Conservation (phyloP, 2,329 filamentous ascomycete species). For the Fonsecaea pedrosoi region DNA sequence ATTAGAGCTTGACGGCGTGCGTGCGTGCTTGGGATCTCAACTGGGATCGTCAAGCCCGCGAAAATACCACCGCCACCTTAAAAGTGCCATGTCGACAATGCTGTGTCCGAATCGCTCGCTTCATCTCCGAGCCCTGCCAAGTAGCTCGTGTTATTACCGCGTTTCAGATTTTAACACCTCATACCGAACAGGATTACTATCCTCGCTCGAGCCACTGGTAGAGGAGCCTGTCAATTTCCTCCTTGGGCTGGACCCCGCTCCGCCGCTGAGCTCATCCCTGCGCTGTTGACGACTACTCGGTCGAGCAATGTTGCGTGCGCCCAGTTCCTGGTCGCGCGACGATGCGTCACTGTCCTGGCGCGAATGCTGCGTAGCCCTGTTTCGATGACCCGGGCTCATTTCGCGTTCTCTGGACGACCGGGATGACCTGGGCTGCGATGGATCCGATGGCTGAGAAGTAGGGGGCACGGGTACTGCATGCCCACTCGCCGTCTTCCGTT, state of each 20-base stretch:
- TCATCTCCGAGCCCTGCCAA: conserved; percentile 34
- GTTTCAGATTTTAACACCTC: conserved; percentile 37
- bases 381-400: conserved; percentile 61
- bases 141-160: conserved; percentile 27
- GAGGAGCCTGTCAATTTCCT: conserved; percentile 35
- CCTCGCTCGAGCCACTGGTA: conserved; percentile 36
- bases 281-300: conserved; percentile 41
- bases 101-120: conserved; percentile 23
- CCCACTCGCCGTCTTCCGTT: conserved; percentile 73
- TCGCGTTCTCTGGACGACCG: conserved; percentile 59
- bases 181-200: conserved; percentile 33
- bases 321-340: conserved; percentile 44
- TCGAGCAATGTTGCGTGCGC: conserved; percentile 35
- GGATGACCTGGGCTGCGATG: conserved; percentile 59
- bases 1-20: background rate
- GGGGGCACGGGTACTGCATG: conserved; percentile 60
- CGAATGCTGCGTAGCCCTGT: conserved; percentile 64
- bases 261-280: conserved; percentile 37
- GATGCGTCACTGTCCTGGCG: conserved; percentile 71
- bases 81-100: conserved; percentile 9
- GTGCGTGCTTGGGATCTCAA: background rate
- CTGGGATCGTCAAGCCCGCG: background rate
- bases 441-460: conserved; percentile 57
- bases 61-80: conserved; percentile 14
- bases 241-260: conserved; percentile 28